Conservation (phyloP, 2,329 filamentous ascomycete genomes). For the Colletotrichum musae region DNA sequence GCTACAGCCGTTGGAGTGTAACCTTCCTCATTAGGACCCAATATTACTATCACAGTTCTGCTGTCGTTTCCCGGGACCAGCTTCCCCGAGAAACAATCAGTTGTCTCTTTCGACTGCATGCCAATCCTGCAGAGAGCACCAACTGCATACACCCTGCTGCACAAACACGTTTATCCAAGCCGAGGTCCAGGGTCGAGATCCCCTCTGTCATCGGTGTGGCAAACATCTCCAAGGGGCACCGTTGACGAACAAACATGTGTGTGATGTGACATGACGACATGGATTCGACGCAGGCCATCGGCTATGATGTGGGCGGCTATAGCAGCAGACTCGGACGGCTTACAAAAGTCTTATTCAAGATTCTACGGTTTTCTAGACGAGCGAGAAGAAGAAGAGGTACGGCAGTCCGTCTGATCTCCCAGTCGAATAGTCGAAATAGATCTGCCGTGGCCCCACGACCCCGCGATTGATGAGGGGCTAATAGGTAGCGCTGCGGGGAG, state of each 20-base stretch:
- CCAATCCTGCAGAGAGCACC: neutral
- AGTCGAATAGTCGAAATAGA: neutral
- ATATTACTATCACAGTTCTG: neutral
- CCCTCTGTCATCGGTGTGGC: too few relatives aligned
- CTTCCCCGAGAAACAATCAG: neutral
- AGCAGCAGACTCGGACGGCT: neutral
- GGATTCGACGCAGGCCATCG: neutral
- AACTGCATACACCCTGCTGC: neutral
- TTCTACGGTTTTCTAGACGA: neutral
- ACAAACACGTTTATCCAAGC: neutral
- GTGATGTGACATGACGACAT: slow-evolving; percentile 8
- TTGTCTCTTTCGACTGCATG: neutral
- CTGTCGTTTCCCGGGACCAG: neutral
- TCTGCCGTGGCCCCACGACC: slow-evolving; percentile 17
- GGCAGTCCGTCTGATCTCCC: slow-evolving; percentile 19
- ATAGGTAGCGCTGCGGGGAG: neutral
- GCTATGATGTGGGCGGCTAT: neutral
- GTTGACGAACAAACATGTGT: neutral
- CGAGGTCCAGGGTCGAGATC: too few relatives aligned
- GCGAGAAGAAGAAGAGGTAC: too few relatives aligned
- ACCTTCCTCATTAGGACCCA: neutral
- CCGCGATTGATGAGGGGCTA: slow-evolving; percentile 27
- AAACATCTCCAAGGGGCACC: too few relatives aligned
- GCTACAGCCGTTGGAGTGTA: neutral
- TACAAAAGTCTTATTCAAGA: neutral